Evolutionary conservation across 1,284 basidiomycete genomes (phyloP), one percentile per base, ranked within the genome.

Genomic region (Baeospora myosura): DNA sequence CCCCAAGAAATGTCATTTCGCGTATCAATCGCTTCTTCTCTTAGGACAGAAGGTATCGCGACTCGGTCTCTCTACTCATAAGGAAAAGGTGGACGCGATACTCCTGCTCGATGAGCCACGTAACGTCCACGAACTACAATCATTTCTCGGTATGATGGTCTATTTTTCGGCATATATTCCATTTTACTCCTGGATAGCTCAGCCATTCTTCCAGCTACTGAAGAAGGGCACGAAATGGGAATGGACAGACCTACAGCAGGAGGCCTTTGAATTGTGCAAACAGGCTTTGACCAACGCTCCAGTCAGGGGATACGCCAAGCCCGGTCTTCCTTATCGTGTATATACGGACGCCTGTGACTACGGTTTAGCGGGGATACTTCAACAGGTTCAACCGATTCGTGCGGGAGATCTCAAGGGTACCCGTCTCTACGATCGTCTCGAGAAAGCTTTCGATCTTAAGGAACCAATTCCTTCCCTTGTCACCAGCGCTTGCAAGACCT

Each of bases 301-400:
- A 7, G 49, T 64, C 0, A 14, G 55, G 21, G 61, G 50, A 12
- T 53, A 66, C 43, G 49, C 64, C 0, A 52, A 55, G 2, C 47
- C 47, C 11, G 60, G 56, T 2, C 20, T 21, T 22, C 59, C 60
- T 0, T 68, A 65, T 41, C 41, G 61, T 4, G 26, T 69, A 0
- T 67, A 67, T 40, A 60, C 61, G 0, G 65, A 69, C 26, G 26
- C 26, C 8, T 29, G 26, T n/a, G 26, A 29, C 18, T 16, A 7
- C 26, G 8, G 26, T 8, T 42, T 65, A 5, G 63, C 50, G 0
- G 47, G 49, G 1, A 53, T 52, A 1, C 44, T 68, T 8, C 65
- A 68, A 31, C 66, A 68, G 43, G 54, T 66, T 4, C 65, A 68
- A 43, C 53, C 56, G 0, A 63, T 69, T 3, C 4, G 5, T 11